Percentiles rank a stretch among this genome's conserved stretches.
phyloP scores from a whole-genome alignment of 257 asterid genomes.

The Gentiana straminea region DNA sequence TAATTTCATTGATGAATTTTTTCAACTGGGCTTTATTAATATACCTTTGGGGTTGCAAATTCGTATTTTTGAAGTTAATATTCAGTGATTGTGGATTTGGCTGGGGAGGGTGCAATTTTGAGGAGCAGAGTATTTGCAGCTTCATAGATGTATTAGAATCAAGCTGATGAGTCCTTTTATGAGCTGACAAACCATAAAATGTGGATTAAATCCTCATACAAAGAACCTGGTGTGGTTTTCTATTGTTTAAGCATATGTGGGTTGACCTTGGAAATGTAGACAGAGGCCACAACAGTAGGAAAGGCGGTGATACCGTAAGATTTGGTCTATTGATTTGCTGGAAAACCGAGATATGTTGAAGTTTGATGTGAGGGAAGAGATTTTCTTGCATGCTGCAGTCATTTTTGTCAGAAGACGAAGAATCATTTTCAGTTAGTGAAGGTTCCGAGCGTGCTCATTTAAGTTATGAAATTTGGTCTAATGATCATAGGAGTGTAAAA shows the following conservation, averaged over 20 bases:
- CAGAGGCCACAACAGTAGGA: conserved; percentile 44
- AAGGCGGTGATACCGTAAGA: conserved; percentile 62
- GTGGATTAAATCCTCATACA: conserved; percentile 28
- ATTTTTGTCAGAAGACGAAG: conserved; percentile 22
- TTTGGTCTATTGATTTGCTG: conserved; percentile 27
- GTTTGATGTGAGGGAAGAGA: conserved; percentile 38
- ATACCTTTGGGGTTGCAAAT: too few relatives aligned
- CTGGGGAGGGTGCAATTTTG: too few relatives aligned
- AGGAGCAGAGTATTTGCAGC: too few relatives aligned
- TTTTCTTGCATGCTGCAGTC: conserved; percentile 44
- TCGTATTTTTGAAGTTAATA: too few relatives aligned
- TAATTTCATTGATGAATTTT: too few relatives aligned
- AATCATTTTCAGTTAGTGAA: conserved; percentile 9
- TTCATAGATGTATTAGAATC: too few relatives aligned
- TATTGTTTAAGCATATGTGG: conserved; percentile 13
- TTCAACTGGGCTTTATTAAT: too few relatives aligned
- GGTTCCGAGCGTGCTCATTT: conserved; percentile 13
- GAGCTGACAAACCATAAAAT: too few relatives aligned
- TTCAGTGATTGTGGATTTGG: too few relatives aligned
- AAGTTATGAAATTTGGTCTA: conserved; percentile 45
- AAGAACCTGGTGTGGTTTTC: conserved; percentile 27
- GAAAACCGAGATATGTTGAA: conserved; percentile 47
- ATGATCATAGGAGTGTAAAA: conserved; percentile 50
- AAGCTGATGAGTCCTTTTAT: too few relatives aligned
- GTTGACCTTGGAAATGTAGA: conserved; percentile 21